Base-by-base conservation (phyloP, 1,139 yeast species). In the Yamadazyma blattariae region DNA sequence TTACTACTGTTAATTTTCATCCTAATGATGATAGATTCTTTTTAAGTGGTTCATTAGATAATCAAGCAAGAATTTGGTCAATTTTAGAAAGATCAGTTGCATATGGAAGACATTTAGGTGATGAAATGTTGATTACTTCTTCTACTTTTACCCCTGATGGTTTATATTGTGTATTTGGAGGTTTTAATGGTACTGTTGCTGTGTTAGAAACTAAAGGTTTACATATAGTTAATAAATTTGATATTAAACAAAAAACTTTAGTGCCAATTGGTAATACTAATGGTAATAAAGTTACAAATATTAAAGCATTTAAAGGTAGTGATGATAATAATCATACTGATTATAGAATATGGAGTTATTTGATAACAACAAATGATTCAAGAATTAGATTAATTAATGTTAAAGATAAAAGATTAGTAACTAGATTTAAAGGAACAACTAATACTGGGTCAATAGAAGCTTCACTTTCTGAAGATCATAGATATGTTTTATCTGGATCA, bases 11-110 rank as follows among this genome's bases (percentile, higher is more conserved):
- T 4, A 76, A 75, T 34, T 90, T 90, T 56, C 96, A 88, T 51
- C 95, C 95, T 1, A 67, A 66, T 2, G 97, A 90, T 59, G 97
- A 90, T 54, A 64, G 97, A 25, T 90, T 89, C 53, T 88, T 90
- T 56, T 58, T 85, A 4, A 82, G 90, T 44, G 95, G 96, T 2
- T 83, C 94, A 31, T 67, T 89, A 44, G 96, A 88, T 52, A 83
- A 85, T 43, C 69, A 75, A 28, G 71, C 87, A n/a, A 61, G 95
- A 39, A 61, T 90, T 16, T 87, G 96, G 95, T 83, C 92, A 3
- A 81, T 90, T 24, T 67, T 90, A 29, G 97, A 89, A 40, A 50
- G 53, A 7, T 49, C 48, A 11, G 59, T 68, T 19, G 61, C 74
- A 0, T 70, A 51, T 41, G 50, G 48, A 16, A 56, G 51, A 22